These are phyloP conservation scores for Ceratocystis colombiana DNA, from an alignment of 2,329 filamentous ascomycete species.

Conservation along the genomic window DNA sequence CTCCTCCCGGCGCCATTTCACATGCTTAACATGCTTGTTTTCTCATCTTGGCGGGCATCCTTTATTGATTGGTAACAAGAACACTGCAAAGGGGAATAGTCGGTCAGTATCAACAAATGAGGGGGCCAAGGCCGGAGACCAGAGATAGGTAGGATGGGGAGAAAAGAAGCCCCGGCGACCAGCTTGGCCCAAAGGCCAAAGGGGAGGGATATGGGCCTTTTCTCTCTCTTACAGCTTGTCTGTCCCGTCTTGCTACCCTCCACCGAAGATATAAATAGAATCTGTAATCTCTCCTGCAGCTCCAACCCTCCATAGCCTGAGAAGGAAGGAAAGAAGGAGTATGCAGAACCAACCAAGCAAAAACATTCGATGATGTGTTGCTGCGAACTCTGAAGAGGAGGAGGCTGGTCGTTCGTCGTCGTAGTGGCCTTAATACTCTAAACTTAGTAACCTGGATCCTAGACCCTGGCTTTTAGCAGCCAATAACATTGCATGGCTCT, in stretches of 20 bases:
- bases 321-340: neutral
- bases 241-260: neutral
- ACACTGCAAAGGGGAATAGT: neutral
- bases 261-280: constrained; percentile 6
- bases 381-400: neutral
- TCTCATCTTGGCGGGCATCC: neutral
- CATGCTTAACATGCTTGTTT: neutral
- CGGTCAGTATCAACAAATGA: neutral
- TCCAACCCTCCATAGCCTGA: neutral
- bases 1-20: too few relatives aligned
- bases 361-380: neutral
- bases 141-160: neutral
- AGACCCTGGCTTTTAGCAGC: neutral
- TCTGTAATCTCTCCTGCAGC: neutral
- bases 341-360: neutral
- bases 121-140: neutral
- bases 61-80: neutral
- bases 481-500: neutral
- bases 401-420: too few relatives aligned
- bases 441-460: neutral
- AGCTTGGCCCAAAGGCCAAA: neutral
- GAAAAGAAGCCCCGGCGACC: neutral
- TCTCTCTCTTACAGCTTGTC: neutral
- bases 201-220: neutral
- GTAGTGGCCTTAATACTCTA: neutral